Evolutionary conservation across 257 asterid genomes (phyloP).

Genomic region (Plectranthus barbatus): DNA sequence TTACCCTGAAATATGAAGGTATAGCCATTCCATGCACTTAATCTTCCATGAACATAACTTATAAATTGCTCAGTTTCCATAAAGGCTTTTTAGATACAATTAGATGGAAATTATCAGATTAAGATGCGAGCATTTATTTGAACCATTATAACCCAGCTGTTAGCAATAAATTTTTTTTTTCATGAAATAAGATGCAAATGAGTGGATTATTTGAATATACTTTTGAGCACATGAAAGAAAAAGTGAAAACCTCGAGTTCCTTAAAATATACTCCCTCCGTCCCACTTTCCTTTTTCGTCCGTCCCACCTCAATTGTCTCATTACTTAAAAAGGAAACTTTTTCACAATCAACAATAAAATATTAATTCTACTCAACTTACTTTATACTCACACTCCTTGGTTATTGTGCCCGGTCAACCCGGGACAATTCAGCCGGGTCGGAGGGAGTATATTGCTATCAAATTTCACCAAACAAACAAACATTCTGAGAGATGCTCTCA

Average conservation of each 20-base stretch:
- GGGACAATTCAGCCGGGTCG: too few species aligned
- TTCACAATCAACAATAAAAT: too few species aligned
- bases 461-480: not conserved
- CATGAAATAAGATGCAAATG: not conserved
- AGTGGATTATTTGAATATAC: not conserved
- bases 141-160: not conserved
- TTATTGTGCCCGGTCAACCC: too few species aligned
- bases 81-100: not conserved
- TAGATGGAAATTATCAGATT: not conserved
- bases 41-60: not conserved
- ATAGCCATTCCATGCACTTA: not conserved
- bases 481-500: not conserved
- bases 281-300: too few species aligned
- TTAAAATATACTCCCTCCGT: too few species aligned
- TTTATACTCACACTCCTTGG: too few species aligned
- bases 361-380: too few species aligned
- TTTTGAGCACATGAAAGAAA: not conserved
- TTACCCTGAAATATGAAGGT: not conserved
- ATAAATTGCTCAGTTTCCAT: not conserved
- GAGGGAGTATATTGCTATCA: not conserved
- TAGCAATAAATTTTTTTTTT: not conserved
- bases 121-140: too few species aligned
- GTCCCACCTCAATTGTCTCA: too few species aligned
- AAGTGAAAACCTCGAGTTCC: not conserved
- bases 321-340: too few species aligned